Conservation (phyloP, 176 grass and related monocot species). For the Oryza glumipatula region DNA sequence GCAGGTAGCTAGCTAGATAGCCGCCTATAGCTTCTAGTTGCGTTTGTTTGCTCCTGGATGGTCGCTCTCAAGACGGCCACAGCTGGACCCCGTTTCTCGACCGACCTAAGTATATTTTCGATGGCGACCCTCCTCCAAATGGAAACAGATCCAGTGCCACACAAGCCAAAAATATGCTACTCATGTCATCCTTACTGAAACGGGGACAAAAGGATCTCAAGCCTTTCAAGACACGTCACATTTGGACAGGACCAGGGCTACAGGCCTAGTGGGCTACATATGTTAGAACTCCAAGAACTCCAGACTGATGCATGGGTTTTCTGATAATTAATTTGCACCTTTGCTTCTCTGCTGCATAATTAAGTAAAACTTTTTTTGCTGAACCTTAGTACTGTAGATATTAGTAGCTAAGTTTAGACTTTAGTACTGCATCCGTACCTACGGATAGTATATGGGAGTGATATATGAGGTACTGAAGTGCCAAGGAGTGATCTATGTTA, state of each 20-base stretch:
- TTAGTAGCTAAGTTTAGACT: too few species aligned
- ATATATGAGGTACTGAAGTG: neutral
- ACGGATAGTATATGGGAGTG: too few species aligned
- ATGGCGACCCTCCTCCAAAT: constrained; percentile 72
- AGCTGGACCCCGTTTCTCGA: constrained; percentile 40
- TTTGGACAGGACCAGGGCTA: neutral
- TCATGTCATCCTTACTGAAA: constrained; percentile 38
- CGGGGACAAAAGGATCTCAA: constrained; percentile 31
- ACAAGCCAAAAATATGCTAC: constrained; percentile 43
- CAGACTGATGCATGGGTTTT: neutral
- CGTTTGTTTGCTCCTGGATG: constrained; percentile 1
- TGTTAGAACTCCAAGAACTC: neutral
- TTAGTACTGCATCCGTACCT: too few species aligned
- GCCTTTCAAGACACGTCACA: constrained; percentile 49
- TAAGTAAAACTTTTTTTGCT: neutral
- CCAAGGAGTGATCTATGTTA: neutral
- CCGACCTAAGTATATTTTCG: constrained; percentile 67
- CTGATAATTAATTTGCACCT: neutral
- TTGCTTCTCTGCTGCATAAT: neutral
- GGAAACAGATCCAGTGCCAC: constrained; percentile 45
- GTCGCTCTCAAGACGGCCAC: constrained; percentile 29
- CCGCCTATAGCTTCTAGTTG: constrained; percentile 17
- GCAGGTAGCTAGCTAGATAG: constrained; percentile 15
- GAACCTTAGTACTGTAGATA: neutral
- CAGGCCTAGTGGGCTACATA: neutral